phyloP scores from a whole-genome alignment of 805 yeast species.

The Candida caryicola region DNA sequence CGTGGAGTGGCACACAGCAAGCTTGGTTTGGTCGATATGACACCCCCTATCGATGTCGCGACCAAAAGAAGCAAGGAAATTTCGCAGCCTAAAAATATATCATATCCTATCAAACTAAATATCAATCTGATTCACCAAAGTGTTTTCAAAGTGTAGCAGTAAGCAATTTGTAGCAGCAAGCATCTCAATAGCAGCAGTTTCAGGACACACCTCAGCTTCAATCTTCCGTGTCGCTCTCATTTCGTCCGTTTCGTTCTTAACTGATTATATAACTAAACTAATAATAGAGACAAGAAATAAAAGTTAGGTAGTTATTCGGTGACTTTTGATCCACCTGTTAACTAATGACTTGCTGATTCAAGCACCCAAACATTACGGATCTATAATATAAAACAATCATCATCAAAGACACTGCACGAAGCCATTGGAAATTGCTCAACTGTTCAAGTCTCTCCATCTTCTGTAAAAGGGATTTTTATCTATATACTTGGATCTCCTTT shows the following conservation, averaged over 20 bases:
- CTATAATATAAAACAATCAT: background rate
- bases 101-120: too few species aligned
- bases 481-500: background rate
- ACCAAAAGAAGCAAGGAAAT: too few species aligned
- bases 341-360: background rate
- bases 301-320: constrained; percentile 2
- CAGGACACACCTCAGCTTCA: background rate
- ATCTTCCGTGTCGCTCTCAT: background rate
- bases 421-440: background rate
- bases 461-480: background rate
- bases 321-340: background rate
- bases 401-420: background rate
- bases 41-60: too few species aligned
- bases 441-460: background rate
- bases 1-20: background rate
- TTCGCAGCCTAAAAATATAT: background rate
- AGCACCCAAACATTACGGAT: background rate
- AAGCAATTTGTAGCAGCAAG: background rate
- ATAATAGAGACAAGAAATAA: constrained; percentile 9
- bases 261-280: constrained; percentile 6
- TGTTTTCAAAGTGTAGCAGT: too few species aligned
- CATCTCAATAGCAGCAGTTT: background rate
- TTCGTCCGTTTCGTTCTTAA: constrained; percentile 2
- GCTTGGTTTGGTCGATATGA: too few species aligned
- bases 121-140: too few species aligned